Base-by-base conservation (phyloP, 2,329 filamentous ascomycete genomes). In the Monosporascus sp. region DNA sequence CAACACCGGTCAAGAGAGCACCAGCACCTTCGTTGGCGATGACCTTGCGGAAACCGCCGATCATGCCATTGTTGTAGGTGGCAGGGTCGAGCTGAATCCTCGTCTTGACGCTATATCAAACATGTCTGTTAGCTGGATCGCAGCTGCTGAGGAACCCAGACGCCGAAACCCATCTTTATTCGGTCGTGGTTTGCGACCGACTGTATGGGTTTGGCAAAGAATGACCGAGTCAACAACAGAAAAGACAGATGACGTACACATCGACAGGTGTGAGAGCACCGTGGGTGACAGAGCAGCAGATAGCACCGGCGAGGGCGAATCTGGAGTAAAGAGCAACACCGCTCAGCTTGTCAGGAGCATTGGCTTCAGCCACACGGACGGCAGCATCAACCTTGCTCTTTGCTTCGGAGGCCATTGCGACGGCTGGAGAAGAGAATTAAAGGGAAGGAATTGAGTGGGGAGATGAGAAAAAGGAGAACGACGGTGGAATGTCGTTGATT, bases 281-380 rank as follows among this genome's bases (percentile, higher is more conserved):
- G 83, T 97, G 92, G 70, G 92, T 97, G 77, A 97, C 80, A 66
- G 90, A 91, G 77, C 92, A 97, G 85, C 92, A 95, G 80, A 96
- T 79, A 67, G 92, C 92, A 77, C 92, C 92, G 68, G 92, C 90
- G 69, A 97, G 88, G 76, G 92, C 91, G 79, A 96, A 96, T 75
- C 90, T 84, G 67, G 89, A 88, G 85, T 96, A 96, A 65, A 97
- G 88, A 24, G 43, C 20, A 24, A 45, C 9, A 45, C 43, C 43
- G 43, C 22, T 45, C 11, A n/a, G 43, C 22, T 45, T 18, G 24
- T 15, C 43, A 27, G 43, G 43, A 17, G 43, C 43, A 14, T 45
- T 45, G 43, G 43, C 43, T 11, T 11, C 43, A 14, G 43, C 43
- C 20, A 45, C 43, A n/a, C 43, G 43, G 20, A n/a, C 20, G 15